phyloP scores from a whole-genome alignment of 2,329 filamentous ascomycete genomes.

The Incumbomyces lentus region DNA sequence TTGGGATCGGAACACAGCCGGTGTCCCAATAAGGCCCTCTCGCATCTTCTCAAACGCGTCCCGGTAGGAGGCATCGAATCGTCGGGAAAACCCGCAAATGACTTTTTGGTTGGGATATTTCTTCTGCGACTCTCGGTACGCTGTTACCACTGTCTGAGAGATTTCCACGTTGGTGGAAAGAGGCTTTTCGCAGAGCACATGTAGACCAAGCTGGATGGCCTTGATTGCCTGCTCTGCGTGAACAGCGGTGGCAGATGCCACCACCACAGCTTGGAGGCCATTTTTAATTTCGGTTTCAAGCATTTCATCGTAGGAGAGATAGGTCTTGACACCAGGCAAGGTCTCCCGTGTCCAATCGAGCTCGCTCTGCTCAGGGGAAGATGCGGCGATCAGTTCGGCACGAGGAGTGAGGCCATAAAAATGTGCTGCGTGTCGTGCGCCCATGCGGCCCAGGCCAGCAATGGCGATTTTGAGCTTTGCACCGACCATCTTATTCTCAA shows the following conservation, averaged over 20 bases:
- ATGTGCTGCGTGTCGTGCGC: constrained; percentile 38
- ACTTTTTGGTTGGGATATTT: constrained; percentile 52
- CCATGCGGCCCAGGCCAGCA: constrained; percentile 43
- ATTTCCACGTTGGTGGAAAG: constrained; percentile 48
- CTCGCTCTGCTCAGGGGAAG: constrained; percentile 36
- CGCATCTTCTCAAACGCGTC: constrained; percentile 46
- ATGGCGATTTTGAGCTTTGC: constrained; percentile 36
- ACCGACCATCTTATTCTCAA: constrained; percentile 10
- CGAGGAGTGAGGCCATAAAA: constrained; percentile 39
- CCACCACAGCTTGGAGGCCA: constrained; percentile 45
- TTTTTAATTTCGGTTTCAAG: constrained; percentile 36
- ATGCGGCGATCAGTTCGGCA: constrained; percentile 41
- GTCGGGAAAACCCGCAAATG: constrained; percentile 55
- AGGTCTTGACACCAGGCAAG: constrained; percentile 43
- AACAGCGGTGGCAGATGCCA: constrained; percentile 45
- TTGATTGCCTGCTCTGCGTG: constrained; percentile 50
- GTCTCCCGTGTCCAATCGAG: constrained; percentile 41
- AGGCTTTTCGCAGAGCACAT: constrained; percentile 48
- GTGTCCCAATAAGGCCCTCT: constrained; percentile 47
- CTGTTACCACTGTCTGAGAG: constrained; percentile 50
- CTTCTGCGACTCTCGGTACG: constrained; percentile 30
- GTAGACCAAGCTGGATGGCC: constrained; percentile 44
- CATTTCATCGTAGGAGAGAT: constrained; percentile 48
- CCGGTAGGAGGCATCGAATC: constrained; percentile 57
- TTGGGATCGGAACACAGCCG: constrained; percentile 52